phyloP scores from a whole-genome alignment of 1,284 basidiomycete species.

The Volvariella surrecta region DNA sequence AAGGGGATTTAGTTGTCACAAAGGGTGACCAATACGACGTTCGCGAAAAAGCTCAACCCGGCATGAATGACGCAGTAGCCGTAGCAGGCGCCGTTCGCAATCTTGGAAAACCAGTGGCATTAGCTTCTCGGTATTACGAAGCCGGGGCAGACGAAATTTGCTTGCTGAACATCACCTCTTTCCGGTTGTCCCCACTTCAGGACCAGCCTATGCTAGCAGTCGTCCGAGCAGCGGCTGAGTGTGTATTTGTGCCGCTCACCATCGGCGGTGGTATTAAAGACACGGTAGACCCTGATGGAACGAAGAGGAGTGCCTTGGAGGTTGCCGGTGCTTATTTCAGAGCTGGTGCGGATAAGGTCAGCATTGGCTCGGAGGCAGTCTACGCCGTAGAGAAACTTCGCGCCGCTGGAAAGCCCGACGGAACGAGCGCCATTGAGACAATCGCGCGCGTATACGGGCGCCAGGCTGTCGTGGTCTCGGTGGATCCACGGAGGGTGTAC shows the following conservation, averaged over 20 bases:
- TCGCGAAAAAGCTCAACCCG: conserved; percentile 60
- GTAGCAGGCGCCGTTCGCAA: conserved; percentile 83
- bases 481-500: conserved; percentile 91
- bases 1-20: conserved; percentile 96
- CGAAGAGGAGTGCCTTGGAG: conserved; percentile 78
- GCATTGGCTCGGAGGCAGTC: conserved; percentile 94
- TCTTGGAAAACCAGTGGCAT: conserved; percentile 94
- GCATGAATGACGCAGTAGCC: conserved; percentile 16
- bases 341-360: conserved; percentile 97
- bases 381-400: conserved; percentile 85
- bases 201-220: conserved; percentile 99
- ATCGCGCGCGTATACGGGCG: conserved; percentile 91
- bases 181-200: conserved; percentile 89
- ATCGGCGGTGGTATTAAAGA: conserved; percentile 99
- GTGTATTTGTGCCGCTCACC: conserved; percentile 95
- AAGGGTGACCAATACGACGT: conserved; percentile 99
- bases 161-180: conserved; percentile 98
- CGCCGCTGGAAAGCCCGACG: conserved; percentile 43
- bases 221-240: conserved; percentile 83
- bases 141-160: conserved; percentile 96
- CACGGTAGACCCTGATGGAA: conserved; percentile 92
- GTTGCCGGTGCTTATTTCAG: conserved; percentile 97
- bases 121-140: conserved; percentile 82
- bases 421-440: conserved; percentile 88
- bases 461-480: conserved; percentile 96